phyloP scores from a whole-genome alignment of 1,139 yeast species.

The Hyphopichia burtonii region DNA sequence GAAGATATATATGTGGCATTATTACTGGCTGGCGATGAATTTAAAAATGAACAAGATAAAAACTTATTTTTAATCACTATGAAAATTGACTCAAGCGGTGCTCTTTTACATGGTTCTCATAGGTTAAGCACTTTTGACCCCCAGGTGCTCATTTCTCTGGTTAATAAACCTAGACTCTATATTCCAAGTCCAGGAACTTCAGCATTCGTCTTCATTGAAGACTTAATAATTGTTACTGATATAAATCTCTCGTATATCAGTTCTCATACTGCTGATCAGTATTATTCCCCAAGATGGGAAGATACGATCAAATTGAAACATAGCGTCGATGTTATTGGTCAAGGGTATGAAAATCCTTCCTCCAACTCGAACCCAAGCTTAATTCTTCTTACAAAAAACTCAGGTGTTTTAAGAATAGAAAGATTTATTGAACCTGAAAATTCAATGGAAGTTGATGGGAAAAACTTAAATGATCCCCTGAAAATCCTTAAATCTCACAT shows the following conservation, averaged over 20 bases:
- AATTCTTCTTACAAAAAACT: conserved; percentile 50
- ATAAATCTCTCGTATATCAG: conserved; percentile 43
- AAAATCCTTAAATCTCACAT: conserved; percentile 64
- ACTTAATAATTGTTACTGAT: conserved; percentile 66
- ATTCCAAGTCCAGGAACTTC: conserved; percentile 64
- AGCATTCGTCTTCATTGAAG: conserved; percentile 61
- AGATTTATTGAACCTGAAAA: conserved; percentile 30
- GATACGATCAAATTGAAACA: conserved; percentile 62
- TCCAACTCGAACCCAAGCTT: conserved; percentile 39
- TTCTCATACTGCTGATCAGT: conserved; percentile 28
- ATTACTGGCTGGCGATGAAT: conserved; percentile 26
- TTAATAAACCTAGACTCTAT: conserved; percentile 47
- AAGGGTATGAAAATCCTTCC: conserved; percentile 50
- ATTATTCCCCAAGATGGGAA: conserved; percentile 71
- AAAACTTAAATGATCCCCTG: conserved; percentile 21
- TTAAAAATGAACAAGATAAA: conserved; percentile 14
- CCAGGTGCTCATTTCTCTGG: conserved; percentile 26
- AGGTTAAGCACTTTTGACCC: conserved; percentile 36
- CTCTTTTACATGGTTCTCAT: conserved; percentile 62
- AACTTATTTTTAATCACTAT: conserved; percentile 54
- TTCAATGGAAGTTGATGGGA: conserved; percentile 12
- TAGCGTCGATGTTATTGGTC: conserved; percentile 57
- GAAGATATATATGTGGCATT: conserved; percentile 51
- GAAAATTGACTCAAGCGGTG: conserved; percentile 51
- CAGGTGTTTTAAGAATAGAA: conserved; percentile 67